phyloP scores from a whole-genome alignment of 305 asterid species.

The Lippia alba region DNA sequence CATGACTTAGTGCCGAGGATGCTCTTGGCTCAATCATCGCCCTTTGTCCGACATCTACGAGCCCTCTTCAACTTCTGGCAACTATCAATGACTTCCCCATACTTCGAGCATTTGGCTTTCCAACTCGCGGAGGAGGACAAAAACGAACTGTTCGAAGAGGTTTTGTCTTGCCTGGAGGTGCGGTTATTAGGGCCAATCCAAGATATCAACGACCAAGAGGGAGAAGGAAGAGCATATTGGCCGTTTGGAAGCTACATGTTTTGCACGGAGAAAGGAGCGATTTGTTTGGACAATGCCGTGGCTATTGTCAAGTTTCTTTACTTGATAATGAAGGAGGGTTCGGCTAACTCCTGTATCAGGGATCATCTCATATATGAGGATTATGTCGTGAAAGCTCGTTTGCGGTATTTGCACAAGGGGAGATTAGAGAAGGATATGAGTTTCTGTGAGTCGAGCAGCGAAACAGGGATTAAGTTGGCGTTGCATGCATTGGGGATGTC shows the following conservation, averaged over 20 bases:
- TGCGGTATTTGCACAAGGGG: constrained; percentile 47
- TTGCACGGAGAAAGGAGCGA: constrained; percentile 56
- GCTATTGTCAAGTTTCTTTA: constrained; percentile 57
- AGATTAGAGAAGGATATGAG: constrained; percentile 31
- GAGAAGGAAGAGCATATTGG: constrained; percentile 41
- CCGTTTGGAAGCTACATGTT: constrained; percentile 77
- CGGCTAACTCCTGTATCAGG: constrained; percentile 45
- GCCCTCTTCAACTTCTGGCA: constrained; percentile 48
- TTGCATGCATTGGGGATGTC: constrained; percentile 54
- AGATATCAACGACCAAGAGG: not conserved
- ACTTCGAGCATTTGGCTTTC: constrained; percentile 15
- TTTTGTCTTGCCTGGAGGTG: constrained; percentile 41
- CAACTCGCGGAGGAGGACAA: constrained; percentile 42
- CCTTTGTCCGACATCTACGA: constrained; percentile 32
- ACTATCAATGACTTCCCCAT: constrained; percentile 42
- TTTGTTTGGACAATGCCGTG: constrained; percentile 57
- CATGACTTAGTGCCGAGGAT: constrained; percentile 67
- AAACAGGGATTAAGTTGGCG: constrained; percentile 65
- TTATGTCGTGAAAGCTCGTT: constrained; percentile 42
- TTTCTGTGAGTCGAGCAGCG: constrained; percentile 52
- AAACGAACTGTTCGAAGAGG: constrained; percentile 38
- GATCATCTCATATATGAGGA: constrained; percentile 58
- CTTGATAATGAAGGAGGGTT: constrained; percentile 44
- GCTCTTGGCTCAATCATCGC: constrained; percentile 47
- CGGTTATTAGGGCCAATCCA: constrained; percentile 26